A percentile compares a stretch with the other conserved stretches of the same genome.
Conservation (phyloP, 2,329 filamentous ascomycete genomes). For the Botryotinia convoluta region DNA sequence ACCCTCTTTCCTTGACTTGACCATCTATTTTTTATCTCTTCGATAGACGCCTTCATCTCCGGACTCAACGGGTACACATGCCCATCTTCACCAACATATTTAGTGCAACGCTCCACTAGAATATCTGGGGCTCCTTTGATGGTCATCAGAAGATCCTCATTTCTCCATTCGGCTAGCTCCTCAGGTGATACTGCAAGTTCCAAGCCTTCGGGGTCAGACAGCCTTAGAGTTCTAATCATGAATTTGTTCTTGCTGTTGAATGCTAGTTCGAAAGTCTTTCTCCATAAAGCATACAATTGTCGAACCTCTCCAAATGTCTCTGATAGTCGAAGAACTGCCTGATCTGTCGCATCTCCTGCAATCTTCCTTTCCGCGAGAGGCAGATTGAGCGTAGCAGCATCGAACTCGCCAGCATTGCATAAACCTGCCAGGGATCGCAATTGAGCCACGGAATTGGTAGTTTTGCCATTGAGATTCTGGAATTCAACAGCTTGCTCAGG, state of each 20-base stretch:
- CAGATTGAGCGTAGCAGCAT: constrained; percentile 57
- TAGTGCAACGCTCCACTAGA: constrained; percentile 64
- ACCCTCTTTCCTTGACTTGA: constrained; percentile 65
- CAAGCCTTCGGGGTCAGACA: constrained; percentile 38
- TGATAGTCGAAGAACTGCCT: constrained; percentile 68
- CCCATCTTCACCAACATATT: constrained; percentile 56
- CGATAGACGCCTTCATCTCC: constrained; percentile 46
- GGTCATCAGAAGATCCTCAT: constrained; percentile 49
- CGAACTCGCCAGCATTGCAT: constrained; percentile 74
- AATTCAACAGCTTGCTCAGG: constrained; percentile 48
- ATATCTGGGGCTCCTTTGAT: constrained; percentile 73
- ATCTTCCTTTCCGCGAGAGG: constrained; percentile 61
- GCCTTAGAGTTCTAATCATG: constrained; percentile 64
- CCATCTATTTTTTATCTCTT: constrained; percentile 62
- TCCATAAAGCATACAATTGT: constrained; percentile 60
- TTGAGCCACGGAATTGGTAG: constrained; percentile 50
- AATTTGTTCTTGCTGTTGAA: constrained; percentile 85
- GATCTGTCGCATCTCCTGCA: constrained; percentile 72
- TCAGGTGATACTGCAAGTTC: constrained; percentile 20
- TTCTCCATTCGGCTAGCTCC: constrained; percentile 21
- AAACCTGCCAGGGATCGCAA: constrained; percentile 60
- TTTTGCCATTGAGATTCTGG: constrained; percentile 27
- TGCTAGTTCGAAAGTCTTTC: constrained; percentile 62
- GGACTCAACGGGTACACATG: constrained; percentile 48
- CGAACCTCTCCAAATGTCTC: constrained; percentile 60